A percentile compares a stretch with the other conserved stretches of the same genome.
Conservation (phyloP, 73 alveolate species). For the Blepharisma japonicum region DNA sequence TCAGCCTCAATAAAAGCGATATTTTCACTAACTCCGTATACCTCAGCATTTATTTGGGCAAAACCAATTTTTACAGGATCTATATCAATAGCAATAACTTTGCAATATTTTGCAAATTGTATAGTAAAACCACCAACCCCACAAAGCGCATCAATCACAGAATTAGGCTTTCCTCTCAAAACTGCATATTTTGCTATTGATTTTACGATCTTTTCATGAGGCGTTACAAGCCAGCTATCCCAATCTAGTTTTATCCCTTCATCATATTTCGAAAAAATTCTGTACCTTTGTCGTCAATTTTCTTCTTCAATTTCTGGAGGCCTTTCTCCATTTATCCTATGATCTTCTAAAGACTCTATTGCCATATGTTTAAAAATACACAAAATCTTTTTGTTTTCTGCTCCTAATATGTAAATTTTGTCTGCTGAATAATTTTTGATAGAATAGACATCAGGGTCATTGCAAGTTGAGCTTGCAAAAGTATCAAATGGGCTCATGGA, state of each 20-base stretch:
- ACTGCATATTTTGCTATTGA: conserved; percentile 57
- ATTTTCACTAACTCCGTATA: conserved; percentile 43
- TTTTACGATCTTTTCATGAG: conserved; percentile 85
- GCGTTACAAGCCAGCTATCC: conserved; percentile 88
- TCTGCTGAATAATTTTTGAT: no score
- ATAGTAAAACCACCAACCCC: conserved; percentile 92
- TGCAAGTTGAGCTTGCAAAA: no score
- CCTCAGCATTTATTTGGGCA: conserved; percentile 41
- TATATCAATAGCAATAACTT: conserved; percentile 39
- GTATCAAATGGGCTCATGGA: no score
- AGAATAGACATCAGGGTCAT: no score
- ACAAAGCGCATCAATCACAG: conserved; percentile 80
- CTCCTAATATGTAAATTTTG: no score
- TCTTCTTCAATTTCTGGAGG: conserved; percentile 11
- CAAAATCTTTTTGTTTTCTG: no score
- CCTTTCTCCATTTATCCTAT: no score
- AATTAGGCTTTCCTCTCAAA: conserved; percentile 41
- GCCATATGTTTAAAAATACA: no score
- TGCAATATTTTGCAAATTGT: conserved; percentile 42
- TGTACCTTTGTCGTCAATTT: conserved; percentile 74
- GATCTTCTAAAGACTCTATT: no score
- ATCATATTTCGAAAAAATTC: conserved; percentile 85
- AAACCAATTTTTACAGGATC: conserved; percentile 46
- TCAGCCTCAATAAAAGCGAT: conserved; percentile 37
- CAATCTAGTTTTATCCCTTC: conserved; percentile 84